Conservation (phyloP, 1,284 basidiomycete genomes). For the Sparassis latifolia region DNA sequence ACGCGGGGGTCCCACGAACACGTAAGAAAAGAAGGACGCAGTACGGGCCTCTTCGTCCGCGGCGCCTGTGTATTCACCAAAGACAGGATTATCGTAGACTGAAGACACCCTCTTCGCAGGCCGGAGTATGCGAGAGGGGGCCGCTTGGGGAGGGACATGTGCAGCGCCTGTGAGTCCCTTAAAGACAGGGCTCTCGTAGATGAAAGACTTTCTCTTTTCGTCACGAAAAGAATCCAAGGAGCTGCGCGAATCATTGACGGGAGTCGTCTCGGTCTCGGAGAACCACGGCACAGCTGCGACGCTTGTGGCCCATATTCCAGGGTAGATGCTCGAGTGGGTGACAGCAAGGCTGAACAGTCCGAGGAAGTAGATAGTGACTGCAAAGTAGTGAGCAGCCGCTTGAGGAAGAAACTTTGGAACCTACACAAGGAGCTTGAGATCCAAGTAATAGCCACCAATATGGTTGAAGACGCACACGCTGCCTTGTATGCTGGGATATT, state of each 20-base stretch:
- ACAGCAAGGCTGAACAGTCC: constrained; percentile 38
- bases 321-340: constrained; percentile 34
- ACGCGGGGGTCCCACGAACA: background rate
- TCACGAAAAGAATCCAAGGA: background rate
- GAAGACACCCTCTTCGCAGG: too few species aligned
- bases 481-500: constrained; percentile 29
- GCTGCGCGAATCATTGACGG: background rate
- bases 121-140: background rate
- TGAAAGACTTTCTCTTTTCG: background rate
- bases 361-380: constrained; percentile 53
- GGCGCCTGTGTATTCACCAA: too few species aligned
- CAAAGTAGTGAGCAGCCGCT: background rate
- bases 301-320: constrained; percentile 44
- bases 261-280: constrained; percentile 5
- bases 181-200: too few species aligned
- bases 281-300: constrained; percentile 58
- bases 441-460: constrained; percentile 52
- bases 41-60: background rate
- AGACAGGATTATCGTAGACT: too few species aligned
- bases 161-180: too few species aligned
- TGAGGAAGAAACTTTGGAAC: constrained; percentile 16
- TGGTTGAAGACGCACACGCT: constrained; percentile 46
- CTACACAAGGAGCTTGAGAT: constrained; percentile 43
- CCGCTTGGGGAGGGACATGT: background rate
- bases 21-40: background rate